phyloP scores from a whole-genome alignment of 352 stramenopile species.

The Phytopythium oedochilum region DNA sequence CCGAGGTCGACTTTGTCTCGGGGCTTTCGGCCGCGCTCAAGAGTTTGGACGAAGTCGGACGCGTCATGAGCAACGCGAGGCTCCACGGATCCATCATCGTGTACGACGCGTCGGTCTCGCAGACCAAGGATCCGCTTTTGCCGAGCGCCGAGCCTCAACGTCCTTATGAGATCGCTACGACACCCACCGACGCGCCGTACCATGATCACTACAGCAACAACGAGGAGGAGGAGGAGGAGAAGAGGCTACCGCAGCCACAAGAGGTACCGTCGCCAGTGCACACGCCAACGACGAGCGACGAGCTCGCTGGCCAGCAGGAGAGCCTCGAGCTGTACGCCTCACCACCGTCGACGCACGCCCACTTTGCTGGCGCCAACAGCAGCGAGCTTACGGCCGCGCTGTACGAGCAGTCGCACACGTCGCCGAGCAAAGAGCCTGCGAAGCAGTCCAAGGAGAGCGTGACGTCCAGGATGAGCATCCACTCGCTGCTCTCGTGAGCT shows the following conservation, averaged over 20 bases:
- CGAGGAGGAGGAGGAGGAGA: not conserved
- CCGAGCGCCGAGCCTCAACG: not conserved
- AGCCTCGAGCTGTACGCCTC: not conserved
- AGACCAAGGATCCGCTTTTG: not conserved
- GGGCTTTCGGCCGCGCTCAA: conserved; percentile 24
- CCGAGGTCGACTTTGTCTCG: conserved; percentile 31
- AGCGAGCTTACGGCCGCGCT: not conserved
- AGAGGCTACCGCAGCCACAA: not conserved
- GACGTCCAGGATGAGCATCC: conserved; percentile 13
- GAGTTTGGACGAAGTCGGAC: conserved; percentile 16
- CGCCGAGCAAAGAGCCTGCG: not conserved
- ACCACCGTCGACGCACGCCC: not conserved
- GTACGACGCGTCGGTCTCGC: not conserved
- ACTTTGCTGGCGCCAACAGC: not conserved
- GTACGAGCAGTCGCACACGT: not conserved
- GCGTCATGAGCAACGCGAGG: conserved; percentile 26
- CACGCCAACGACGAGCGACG: not conserved
- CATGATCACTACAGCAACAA: not conserved
- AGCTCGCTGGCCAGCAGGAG: not conserved
- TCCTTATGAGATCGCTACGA: not conserved
- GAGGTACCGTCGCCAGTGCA: not conserved
- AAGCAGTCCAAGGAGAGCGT: conserved; percentile 2
- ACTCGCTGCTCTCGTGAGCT: conserved; percentile 14
- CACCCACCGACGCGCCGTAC: not conserved
- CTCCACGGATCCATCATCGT: conserved; percentile 12